Evolutionary conservation across 208 protist genomes (phyloP).

Genomic region (Wallacemonas sp.): DNA sequence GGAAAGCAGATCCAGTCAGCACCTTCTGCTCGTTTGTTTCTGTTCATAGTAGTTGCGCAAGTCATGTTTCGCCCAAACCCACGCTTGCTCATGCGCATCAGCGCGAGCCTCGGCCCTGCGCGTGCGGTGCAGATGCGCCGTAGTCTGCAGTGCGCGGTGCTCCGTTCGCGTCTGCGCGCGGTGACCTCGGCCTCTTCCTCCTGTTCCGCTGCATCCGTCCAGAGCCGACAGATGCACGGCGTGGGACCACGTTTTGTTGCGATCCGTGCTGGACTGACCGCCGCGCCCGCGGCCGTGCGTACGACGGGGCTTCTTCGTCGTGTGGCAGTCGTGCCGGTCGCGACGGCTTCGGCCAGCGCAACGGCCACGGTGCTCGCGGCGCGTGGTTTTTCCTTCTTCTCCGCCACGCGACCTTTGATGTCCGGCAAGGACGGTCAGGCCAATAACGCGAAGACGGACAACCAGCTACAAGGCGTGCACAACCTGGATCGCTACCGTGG

Average conservation of each 20-base stretch:
- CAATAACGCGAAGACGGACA: conserved; percentile 13
- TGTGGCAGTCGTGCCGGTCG: not conserved
- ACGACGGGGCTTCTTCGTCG: conserved; percentile 1
- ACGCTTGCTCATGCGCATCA: conserved; percentile 7
- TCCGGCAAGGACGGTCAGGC: not conserved
- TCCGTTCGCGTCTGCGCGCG: not conserved
- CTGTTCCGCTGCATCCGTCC: not conserved
- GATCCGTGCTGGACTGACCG: not conserved
- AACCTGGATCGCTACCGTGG: conserved; percentile 47
- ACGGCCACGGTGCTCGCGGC: conserved; percentile 1
- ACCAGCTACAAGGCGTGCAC: conserved; percentile 56
- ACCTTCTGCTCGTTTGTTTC: no score
- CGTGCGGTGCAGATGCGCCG: conserved; percentile 5
- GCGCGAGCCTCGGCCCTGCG: not conserved
- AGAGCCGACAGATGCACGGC: no score
- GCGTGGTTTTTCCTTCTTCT: not conserved
- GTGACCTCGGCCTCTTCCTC: not conserved
- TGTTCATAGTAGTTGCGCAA: no score
- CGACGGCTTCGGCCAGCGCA: not conserved
- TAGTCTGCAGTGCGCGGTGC: not conserved
- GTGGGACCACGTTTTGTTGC: no score
- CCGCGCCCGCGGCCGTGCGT: not conserved
- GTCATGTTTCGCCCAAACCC: conserved; percentile 9
- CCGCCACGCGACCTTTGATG: not conserved
- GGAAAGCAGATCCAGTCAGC: no score